Percentiles rank a stretch among this genome's conserved stretches.
Conservation (phyloP, 148 eudicot species). For the Rheum nobile region DNA sequence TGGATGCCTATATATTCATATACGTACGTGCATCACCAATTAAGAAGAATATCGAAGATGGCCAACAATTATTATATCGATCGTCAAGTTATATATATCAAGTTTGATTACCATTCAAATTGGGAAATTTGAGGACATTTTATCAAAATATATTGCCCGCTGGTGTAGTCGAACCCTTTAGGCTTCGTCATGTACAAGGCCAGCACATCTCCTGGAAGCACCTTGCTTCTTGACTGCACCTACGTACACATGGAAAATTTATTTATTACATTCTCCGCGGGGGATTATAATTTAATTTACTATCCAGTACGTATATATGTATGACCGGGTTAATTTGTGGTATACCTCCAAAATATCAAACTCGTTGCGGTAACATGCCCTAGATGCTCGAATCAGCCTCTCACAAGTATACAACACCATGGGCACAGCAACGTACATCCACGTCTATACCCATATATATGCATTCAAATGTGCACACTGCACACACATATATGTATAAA, state of each 20-base stretch:
- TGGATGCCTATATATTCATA: slow-evolving; percentile 30
- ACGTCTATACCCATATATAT: slow-evolving; percentile 15
- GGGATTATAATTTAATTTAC: no score
- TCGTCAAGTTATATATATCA: no score
- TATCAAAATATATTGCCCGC: slow-evolving; percentile 51
- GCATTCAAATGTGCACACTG: background rate
- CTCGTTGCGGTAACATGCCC: slow-evolving; percentile 19
- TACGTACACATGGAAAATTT: no score
- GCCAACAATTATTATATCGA: no score
- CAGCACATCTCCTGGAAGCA: slow-evolving; percentile 37
- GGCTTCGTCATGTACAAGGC: slow-evolving; percentile 35
- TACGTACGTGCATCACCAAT: no score
- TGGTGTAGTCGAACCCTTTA: slow-evolving; percentile 38
- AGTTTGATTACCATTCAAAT: slow-evolving; percentile 29
- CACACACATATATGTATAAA: background rate
- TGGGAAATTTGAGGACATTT: slow-evolving; percentile 48
- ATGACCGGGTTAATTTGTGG: no score
- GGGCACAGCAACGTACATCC: slow-evolving; percentile 52
- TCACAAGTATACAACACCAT: slow-evolving; percentile 29
- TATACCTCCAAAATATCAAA: background rate
- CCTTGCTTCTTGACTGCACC: background rate
- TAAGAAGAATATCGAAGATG: no score
- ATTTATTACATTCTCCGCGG: background rate
- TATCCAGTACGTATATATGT: no score
- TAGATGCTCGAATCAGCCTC: slow-evolving; percentile 30